Base-by-base conservation (phyloP, 2,329 filamentous ascomycete species). In the Biscogniauxia marginata region DNA sequence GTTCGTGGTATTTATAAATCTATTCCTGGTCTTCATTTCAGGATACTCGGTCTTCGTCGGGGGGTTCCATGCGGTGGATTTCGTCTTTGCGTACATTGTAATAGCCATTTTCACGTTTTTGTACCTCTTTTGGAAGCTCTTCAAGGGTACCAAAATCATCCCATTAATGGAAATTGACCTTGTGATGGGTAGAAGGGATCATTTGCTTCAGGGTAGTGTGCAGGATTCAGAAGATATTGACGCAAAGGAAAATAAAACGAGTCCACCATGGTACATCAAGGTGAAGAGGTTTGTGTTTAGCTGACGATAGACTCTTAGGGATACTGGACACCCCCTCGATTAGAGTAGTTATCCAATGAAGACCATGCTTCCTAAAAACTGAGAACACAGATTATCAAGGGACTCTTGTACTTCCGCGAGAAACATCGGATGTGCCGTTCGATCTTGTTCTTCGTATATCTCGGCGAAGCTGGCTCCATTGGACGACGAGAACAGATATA, bases 21-120 rank as follows among this genome's bases (percentile, higher is more conserved):
- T 64, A 2, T 67, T 70, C 49, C 56, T 70, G 7, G 67, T 70
- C 7, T 65, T 70, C 47, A 65, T 70, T 19, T 67, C 64, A 5
- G 67, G 67, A 9, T 70, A 68, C 24, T 63, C 63, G 44, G 66
- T 67, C 39, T 68, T 70, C 39, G 60, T 67, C 1, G 62, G 61
- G 8, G 64, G 62, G 7, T 68, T 68, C 43, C 61, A 59, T 0
- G 63, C 61, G 4, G 64, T 67, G 5, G 64, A 65, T 50, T 70
- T 70, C 20, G 63, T 68, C 18, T 64, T 67, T 30, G 63, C 64
- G 13, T 70, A 70, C 30, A 56, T 67, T 9, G 67, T 68, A 1
- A 48, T 68, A 13, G 62, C 62, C 21, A 63, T 68, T 18, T 70
- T 68, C 23, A 54, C 58, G 0, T 39, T 68, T 13, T 45, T 70